A percentile compares a stretch with the other conserved stretches of the same genome.
These are phyloP conservation scores for Aspergillus novofumigatus DNA, from an alignment of 2,329 filamentous ascomycete species.

Conservation along the genomic window DNA sequence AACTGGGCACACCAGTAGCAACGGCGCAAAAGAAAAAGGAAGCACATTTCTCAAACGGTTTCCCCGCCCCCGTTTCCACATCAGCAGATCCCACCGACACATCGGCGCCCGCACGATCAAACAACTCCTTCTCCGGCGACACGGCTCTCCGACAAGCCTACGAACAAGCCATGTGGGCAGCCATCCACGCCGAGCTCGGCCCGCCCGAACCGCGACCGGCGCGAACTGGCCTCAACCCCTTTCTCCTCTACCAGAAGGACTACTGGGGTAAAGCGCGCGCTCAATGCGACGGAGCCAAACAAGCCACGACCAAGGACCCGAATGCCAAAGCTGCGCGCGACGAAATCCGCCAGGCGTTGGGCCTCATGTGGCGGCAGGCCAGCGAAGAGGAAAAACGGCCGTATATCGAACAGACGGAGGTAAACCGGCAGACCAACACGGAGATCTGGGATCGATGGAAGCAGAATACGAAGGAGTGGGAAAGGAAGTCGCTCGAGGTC, in stretches of 20 bases:
- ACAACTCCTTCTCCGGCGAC: constrained; percentile 16
- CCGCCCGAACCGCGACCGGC: constrained; percentile 67
- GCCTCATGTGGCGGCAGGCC: constrained; percentile 85
- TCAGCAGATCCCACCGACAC: not conserved
- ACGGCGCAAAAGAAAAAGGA: constrained; percentile 23
- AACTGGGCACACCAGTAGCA: constrained; percentile 16
- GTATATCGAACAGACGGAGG: constrained; percentile 69
- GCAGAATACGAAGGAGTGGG: constrained; percentile 54
- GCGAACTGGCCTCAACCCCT: constrained; percentile 76
- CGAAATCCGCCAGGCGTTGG: constrained; percentile 79
- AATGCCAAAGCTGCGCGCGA: constrained; percentile 63
- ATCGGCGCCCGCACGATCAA: constrained; percentile 8
- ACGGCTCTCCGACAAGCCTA: constrained; percentile 46
- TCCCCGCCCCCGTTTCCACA: not conserved
- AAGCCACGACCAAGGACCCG: constrained; percentile 60
- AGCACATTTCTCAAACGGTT: constrained; percentile 5
- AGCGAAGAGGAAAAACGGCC: constrained; percentile 66
- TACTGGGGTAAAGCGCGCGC: constrained; percentile 59
- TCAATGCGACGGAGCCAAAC: constrained; percentile 66
- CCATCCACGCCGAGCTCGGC: constrained; percentile 63
- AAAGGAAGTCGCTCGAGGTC: constrained; percentile 33
- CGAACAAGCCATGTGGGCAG: constrained; percentile 54
- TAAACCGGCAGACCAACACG: constrained; percentile 65
- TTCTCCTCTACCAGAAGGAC: constrained; percentile 82
- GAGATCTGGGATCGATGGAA: constrained; percentile 69